Conservation (phyloP, 495 filamentous ascomycete genomes). For the Xanthoparmelia taractica region DNA sequence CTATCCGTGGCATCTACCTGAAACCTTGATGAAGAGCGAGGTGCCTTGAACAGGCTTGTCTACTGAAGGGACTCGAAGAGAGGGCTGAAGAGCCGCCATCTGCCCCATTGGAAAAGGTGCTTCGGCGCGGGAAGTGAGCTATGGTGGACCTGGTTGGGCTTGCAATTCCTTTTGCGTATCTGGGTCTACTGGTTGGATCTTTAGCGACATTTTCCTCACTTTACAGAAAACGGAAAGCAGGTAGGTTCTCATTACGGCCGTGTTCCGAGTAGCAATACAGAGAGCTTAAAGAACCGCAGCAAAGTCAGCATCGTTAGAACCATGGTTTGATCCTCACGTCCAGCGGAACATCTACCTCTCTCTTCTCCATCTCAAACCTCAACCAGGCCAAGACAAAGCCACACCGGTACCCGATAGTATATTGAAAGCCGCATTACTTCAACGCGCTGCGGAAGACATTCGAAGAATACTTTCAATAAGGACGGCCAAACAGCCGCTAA, state of each 20-base stretch:
- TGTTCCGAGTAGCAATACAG: constrained; percentile 1
- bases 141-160: constrained; percentile 77
- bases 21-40: too few species aligned
- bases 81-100: constrained; percentile 1
- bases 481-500: constrained; percentile 75
- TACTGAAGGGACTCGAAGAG: neutral
- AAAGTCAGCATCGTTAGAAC: constrained; percentile 70
- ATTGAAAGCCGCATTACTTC: constrained; percentile 80
- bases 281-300: constrained; percentile 38
- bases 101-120: neutral
- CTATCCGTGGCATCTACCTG: neutral
- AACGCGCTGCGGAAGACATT: constrained; percentile 87
- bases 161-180: constrained; percentile 75
- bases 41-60: neutral
- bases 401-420: constrained; percentile 75
- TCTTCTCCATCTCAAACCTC: constrained; percentile 76
- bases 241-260: constrained; percentile 43
- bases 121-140: constrained; percentile 6
- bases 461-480: constrained; percentile 78
- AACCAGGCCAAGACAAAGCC: constrained; percentile 55
- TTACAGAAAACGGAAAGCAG: constrained; percentile 86
- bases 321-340: constrained; percentile 86
- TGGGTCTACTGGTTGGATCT: constrained; percentile 76
- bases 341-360: constrained; percentile 92
- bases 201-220: constrained; percentile 84